Evolutionary conservation across 768 basidiomycete genomes (phyloP).

Genomic region (Xerocomellus intermedius): DNA sequence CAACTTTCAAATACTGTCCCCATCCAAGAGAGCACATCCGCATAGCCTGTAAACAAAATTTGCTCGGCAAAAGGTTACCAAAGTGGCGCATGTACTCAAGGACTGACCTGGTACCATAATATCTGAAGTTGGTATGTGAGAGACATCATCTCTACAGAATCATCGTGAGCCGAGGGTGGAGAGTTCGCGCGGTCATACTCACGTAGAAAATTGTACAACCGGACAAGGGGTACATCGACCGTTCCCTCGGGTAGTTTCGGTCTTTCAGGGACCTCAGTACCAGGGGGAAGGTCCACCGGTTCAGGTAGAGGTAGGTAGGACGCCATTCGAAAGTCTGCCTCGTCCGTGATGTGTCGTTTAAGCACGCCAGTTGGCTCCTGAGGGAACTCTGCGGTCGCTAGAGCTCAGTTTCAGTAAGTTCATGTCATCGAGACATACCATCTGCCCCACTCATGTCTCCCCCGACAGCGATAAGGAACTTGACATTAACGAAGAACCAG

Average conservation of each 20-base stretch:
- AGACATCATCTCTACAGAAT: conserved; percentile 76
- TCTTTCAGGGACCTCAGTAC: conserved; percentile 40
- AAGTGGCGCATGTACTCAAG: neutral
- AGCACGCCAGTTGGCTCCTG: conserved; percentile 59
- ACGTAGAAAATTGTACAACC: conserved; percentile 90
- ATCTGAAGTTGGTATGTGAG: conserved; percentile 92
- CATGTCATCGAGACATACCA: conserved; percentile 40
- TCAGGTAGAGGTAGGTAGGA: conserved; percentile 56
- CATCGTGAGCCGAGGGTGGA: neutral
- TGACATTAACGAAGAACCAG: conserved; percentile 84
- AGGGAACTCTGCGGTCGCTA: conserved; percentile 59
- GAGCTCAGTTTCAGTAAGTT: neutral
- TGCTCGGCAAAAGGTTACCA: neutral
- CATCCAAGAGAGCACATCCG: conserved; percentile 85
- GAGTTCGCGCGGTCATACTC: conserved; percentile 29
- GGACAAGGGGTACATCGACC: conserved; percentile 79
- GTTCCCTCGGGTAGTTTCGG: conserved; percentile 56
- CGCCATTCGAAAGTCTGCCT: conserved; percentile 66
- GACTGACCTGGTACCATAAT: conserved; percentile 68
- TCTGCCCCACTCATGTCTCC: conserved; percentile 73
- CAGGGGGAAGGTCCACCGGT: conserved; percentile 41
- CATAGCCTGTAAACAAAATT: conserved; percentile 46
- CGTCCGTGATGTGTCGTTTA: conserved; percentile 67
- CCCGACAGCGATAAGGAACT: conserved; percentile 70
- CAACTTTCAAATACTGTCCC: conserved; percentile 71